Percentiles rank a stretch among this genome's conserved stretches.
Evolutionary conservation across 495 filamentous ascomycete species (phyloP).

Genomic region (Aspergillus mulundensis): DNA sequence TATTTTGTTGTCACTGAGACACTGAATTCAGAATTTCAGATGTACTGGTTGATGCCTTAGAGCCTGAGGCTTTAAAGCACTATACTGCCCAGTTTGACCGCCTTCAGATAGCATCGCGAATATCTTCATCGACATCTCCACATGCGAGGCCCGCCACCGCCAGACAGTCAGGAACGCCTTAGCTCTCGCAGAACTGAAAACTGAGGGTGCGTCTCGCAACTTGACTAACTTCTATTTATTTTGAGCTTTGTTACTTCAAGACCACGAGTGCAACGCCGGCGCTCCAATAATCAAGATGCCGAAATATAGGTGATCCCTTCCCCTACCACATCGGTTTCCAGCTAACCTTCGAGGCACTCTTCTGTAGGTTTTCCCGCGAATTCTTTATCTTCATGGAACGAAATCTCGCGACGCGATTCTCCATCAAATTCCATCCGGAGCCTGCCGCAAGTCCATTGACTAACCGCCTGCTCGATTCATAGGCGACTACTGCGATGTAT

Average conservation of each 20-base stretch:
- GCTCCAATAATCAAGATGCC: slow-evolving; percentile 55
- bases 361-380: slow-evolving; percentile 52
- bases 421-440: background rate
- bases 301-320: slow-evolving; percentile 63
- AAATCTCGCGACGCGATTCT: background rate
- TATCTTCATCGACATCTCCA: background rate
- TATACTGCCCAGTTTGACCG: slow-evolving; percentile 12
- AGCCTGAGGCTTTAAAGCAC: too few species aligned
- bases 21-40: too few species aligned
- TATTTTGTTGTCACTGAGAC: too few species aligned
- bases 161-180: background rate
- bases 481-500: slow-evolving; percentile 99
- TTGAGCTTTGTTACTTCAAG: slow-evolving; percentile 20
- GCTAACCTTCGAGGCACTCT: slow-evolving; percentile 59
- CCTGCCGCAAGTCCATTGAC: slow-evolving; percentile 9
- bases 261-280: slow-evolving; percentile 18
- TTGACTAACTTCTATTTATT: slow-evolving; percentile 8
- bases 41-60: too few species aligned
- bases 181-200: background rate
- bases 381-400: slow-evolving; percentile 8
- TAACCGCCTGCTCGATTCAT: slow-evolving; percentile 21
- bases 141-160: background rate
- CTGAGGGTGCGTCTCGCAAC: background rate
- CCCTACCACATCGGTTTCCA: slow-evolving; percentile 5
- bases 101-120: slow-evolving; percentile 10